Base-by-base conservation (phyloP, 2,329 filamentous ascomycete species). In the Karstenula rhodostoma region DNA sequence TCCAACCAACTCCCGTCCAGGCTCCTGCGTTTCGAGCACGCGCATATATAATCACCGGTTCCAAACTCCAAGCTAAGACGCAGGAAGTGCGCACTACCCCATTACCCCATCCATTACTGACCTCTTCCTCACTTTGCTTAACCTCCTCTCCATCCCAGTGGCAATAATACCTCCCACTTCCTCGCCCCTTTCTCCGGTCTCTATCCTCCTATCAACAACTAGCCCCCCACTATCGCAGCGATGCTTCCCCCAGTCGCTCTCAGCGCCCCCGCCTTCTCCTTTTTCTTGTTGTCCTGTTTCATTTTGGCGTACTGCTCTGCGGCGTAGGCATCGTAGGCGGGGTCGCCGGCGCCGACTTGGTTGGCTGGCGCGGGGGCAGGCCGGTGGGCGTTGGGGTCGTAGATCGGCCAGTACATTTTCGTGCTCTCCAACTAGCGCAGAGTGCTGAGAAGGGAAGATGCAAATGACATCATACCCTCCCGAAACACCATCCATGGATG, bases 271-370 rank as follows among this genome's bases (percentile, higher is more conserved):
- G 27, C 23, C 3, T 15, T n/a, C 22, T 56, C 40, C 29, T 48
- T 56, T 22, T 49, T 47, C 44, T 56, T 56, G 43, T 56, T 37
- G 22, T 48, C 22, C 40, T 56, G 49, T 43, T 56, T 56, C 44
- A 48, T 43, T 27, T 43, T 48, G 3, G 32, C 35, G 22, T 48
- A 48, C 22, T 48, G 54, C 40, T 56, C 44, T 42, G 54, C 54
- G 22, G 54, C 43, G 17, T 48, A 40, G 43, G 43, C 33, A 22
- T 49, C 54, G 32, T 49, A 49, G 9, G 43, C 32, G 1, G 54
- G 32, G 32, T 56, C 27, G 8, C 46, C 46, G 22, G 44, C 43
- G 17, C 54, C 54, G 22, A 40, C 32, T 19, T 49, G 44, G 29
- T 49, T 43, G 9, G 53, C 23, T n/a, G 43, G 40, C 17, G 40